Base-by-base conservation (phyloP, 2,329 filamentous ascomycete genomes). In the Orbilia blumenaviensis region DNA sequence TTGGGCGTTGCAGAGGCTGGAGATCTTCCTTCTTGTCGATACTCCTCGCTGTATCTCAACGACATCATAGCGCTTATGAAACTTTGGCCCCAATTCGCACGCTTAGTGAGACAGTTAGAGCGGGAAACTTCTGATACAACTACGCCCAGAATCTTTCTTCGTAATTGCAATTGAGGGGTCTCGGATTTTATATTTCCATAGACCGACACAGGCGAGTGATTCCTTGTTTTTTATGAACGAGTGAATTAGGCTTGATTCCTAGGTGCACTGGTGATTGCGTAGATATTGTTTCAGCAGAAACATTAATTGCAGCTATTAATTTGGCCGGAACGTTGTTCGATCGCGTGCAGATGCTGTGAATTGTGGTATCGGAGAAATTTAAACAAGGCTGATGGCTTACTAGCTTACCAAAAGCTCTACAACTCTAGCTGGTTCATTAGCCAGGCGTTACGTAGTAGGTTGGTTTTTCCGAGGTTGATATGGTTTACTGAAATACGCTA, bases 311-410 rank as follows among this genome's bases (percentile, higher is more conserved):
- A 69, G 27, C 25, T 23, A 48, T 48, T n/a, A n/a, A n/a, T n/a
- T n/a, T n/a, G 52, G 18, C 66, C 32, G 38, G 29, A 29, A 21
- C 48, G 34, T 54, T 54, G 25, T 34, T 68, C 66, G 58, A 73
- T 74, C 69, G 60, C 62, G 52, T 66, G 42, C 52, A 74, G 34
- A 58, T 48, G 52, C 32, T 56, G 52, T 54, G 48, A 66, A 52
- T 50, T 18, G 18, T 66, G 54, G 69, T 38, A 74, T 74, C 69
- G 62, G 69, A 66, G 69, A 74, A 66, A 62, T 62, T 41, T n/a
- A 42, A 25, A 38, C 44, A 46, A 58, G 52, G 36, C 21, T 46
- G 21, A 23, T 25, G 29, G 32, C 21, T 46, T 23, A 12, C n/a
- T 61, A 72, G 38, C 60, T 66, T 58, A 58, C 66, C 58, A 63